Conservation (phyloP, 768 basidiomycete species). For the Naganishia kalamii region DNA sequence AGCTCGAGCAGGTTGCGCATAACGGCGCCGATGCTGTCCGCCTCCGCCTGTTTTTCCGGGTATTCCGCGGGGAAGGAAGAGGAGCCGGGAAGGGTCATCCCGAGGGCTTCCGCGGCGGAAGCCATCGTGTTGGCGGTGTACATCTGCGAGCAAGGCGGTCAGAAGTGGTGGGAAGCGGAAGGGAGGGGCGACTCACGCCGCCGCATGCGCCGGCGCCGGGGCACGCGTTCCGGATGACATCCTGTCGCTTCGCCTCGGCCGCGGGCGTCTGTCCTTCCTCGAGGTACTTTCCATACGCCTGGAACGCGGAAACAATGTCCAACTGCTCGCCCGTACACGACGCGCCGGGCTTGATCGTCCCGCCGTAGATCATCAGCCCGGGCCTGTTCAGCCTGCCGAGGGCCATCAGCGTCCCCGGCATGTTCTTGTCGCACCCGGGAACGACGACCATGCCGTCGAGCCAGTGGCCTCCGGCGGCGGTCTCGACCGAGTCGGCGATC, state of each 20-base stretch:
- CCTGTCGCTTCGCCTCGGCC: constrained; percentile 76
- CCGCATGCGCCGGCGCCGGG: constrained; percentile 98
- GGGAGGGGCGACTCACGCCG: constrained; percentile 60
- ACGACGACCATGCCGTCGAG: constrained; percentile 95
- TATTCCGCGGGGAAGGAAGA: constrained; percentile 94
- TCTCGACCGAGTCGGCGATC: constrained; percentile 95
- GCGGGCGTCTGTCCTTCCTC: constrained; percentile 75
- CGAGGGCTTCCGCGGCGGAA: constrained; percentile 85
- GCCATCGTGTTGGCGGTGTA: constrained; percentile 99
- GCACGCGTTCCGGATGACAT: constrained; percentile 85
- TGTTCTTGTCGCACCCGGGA: constrained; percentile 98
- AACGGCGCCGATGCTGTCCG: constrained; percentile 66
- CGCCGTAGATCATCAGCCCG: constrained; percentile 95
- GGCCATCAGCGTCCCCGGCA: constrained; percentile 99
- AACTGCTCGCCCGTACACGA: constrained; percentile 78
- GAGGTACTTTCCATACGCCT: constrained; percentile 90
- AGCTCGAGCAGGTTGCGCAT: constrained; percentile 83
- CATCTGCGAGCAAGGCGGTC: constrained; percentile 57
- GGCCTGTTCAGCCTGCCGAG: constrained; percentile 92
- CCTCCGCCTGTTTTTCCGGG: constrained; percentile 78
- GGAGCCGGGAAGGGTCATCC: constrained; percentile 95
- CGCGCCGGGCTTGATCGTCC: constrained; percentile 77
- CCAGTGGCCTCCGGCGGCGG: constrained; percentile 93
- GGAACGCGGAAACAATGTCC: constrained; percentile 96
- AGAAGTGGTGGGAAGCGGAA: constrained; percentile 12